A percentile compares a stretch with the other conserved stretches of the same genome.
Conservation (phyloP, 2,329 filamentous ascomycete species). For the Trichoderma polysporum region DNA sequence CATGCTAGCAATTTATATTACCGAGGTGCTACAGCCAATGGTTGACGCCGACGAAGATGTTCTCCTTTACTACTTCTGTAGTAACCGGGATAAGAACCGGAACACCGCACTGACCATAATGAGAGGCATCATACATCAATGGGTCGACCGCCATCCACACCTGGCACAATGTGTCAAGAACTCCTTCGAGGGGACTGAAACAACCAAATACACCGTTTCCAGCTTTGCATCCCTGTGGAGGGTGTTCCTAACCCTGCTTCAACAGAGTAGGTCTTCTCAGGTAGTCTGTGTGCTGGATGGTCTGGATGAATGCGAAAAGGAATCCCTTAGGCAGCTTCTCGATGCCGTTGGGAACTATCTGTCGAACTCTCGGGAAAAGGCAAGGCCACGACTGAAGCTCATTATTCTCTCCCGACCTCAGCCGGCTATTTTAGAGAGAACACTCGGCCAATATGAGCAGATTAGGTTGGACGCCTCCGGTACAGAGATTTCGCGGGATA, state of each 20-base stretch:
- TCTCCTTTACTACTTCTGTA: slow-evolving; percentile 8
- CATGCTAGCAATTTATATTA: slow-evolving; percentile 7
- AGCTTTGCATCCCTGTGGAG: slow-evolving; percentile 10
- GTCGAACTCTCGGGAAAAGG: not conserved
- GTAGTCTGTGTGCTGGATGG: slow-evolving; percentile 10
- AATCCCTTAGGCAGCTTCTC: slow-evolving; percentile 3
- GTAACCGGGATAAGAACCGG: slow-evolving; percentile 5
- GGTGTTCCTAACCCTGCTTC: slow-evolving; percentile 5
- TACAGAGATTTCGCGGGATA: not conserved
- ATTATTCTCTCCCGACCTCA: slow-evolving; percentile 4
- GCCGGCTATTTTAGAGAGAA: not conserved
- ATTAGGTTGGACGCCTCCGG: not conserved
- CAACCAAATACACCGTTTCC: slow-evolving; percentile 9
- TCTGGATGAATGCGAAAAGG: slow-evolving; percentile 12
- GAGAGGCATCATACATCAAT: slow-evolving; percentile 16
- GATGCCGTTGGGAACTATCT: not conserved
- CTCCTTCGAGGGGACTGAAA: slow-evolving; percentile 5
- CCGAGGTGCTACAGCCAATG: not conserved
- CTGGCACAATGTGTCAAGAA: not conserved
- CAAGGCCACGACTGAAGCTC: not conserved
- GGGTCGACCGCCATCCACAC: not conserved
- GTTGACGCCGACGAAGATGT: not conserved
- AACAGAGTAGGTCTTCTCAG: not conserved
- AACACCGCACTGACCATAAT: slow-evolving; percentile 4
- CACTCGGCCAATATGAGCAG: not conserved